Base-by-base conservation (phyloP, 345 rosid species). In the Populus nigra region DNA sequence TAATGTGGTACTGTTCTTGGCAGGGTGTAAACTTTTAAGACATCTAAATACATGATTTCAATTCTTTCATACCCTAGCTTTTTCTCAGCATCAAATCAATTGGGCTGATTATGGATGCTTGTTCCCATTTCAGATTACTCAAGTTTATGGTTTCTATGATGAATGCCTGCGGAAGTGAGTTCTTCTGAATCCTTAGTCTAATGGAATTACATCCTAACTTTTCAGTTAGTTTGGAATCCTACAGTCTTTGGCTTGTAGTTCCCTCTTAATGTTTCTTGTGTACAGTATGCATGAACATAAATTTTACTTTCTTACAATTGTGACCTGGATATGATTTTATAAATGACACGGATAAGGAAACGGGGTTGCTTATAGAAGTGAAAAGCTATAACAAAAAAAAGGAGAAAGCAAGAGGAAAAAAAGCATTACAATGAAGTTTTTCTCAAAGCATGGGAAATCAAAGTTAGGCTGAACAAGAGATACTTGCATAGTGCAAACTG, bases 151-250 rank as follows among this genome's bases (percentile, higher is more conserved):
- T 53, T 95, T 95, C 85, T 95, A 95, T 85, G 99, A 93, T 79
- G 99, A 95, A 81, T 95, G 99, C 86, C 90, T 95, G 75, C 85
- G 99, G 86, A 95, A 95, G 99, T 95, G 85, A 93, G 99, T 89
- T 82, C 77, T 83, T 77, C 74, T 71, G 73, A 71, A 25, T 53
- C 31, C 73, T 73, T 69, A 23, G 45, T 69, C 67, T 66, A 53
- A 50, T 73, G 73, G 22, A 36, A 77, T 38, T 76, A 50, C 35
- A 38, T 66, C 5, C 0, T 65, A 18, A 39, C 25, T 41, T 57
- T 18, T 10, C n/a, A 59, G 73, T 39, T 33, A 35, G 16, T n/a
- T 76, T 76, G 25, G 11, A 31, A 5, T 12, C 47, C 31, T 57
- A 20, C 29, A 5, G 10, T 7, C 69, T 7, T 33, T 33, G 65